Evolutionary conservation across 2,329 filamentous ascomycete genomes (phyloP), one percentile per base, ranked within the genome.

Genomic region (Diaporthe capsici): DNA sequence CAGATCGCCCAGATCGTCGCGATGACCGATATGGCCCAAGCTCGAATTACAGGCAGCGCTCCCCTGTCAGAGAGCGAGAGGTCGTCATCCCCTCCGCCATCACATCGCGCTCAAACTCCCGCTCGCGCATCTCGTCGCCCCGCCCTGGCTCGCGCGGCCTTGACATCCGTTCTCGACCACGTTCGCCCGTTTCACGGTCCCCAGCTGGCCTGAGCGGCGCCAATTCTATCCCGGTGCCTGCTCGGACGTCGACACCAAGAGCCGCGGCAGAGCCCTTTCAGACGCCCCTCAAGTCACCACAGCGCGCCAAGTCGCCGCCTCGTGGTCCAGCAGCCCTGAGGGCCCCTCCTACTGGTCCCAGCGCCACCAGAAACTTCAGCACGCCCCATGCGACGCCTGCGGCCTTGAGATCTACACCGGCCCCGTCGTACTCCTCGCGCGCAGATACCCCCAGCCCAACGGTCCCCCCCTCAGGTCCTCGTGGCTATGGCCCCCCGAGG

Each of bases 281-380:
- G 60, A 73, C 71, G 7, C 76, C 76, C 12, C 42, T 72, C 65
- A 71, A 68, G 58, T 73, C 71, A 57, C 71, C 81, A 76, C 49
- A 81, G 79, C 74, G 85, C 81, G 39, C 81, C 20, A 84, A 84
- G 77, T 90, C 89, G 25, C 90, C 90, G 17, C 90, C 90, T 4
- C 87, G 88, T 71, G 90, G 89, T 0, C 90, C 90, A 39, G 88
- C 89, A 17, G 89, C 88, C 20, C 82, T 90, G 25, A 85, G 89
- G 76, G 85, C 84, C 17, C 87, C 88, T 28, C 88, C 89, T 4
- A 89, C 86, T 0, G 88, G 86, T 2, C 86, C 86, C 0, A 79
- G 81, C 22, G 80, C 80, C 39, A 79, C 79, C 31, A 84, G 87
- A 78, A 87, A 83, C 79, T 84, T 84, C 75, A 80, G 82, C 75